Evolutionary conservation across 2,329 filamentous ascomycete species (phyloP).

Genomic region (Neurospora sp.): DNA sequence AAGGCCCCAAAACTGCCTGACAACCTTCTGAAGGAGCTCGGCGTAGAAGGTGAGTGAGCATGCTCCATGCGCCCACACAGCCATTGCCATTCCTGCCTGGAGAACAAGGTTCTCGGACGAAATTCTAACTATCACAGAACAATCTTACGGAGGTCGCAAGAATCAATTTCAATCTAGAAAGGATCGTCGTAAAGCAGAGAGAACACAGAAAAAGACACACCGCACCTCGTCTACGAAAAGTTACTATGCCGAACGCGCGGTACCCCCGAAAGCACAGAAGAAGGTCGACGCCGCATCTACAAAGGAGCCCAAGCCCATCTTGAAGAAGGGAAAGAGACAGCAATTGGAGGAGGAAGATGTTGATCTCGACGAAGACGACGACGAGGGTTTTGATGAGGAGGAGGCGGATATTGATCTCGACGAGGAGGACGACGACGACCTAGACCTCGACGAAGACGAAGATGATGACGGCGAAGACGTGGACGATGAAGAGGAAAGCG

Average conservation of each 20-base stretch:
- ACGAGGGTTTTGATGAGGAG: conserved; percentile 14
- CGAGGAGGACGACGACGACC: conserved; percentile 20
- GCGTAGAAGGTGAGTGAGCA: conserved; percentile 13
- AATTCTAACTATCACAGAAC: conserved; percentile 10
- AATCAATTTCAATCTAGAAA: conserved; percentile 36
- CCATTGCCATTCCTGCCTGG: neutral
- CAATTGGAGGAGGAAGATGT: conserved; percentile 4
- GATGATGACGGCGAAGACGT: conserved; percentile 17
- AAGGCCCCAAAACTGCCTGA: conserved; percentile 33
- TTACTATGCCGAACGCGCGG: conserved; percentile 4
- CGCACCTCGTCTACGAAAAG: conserved; percentile 17
- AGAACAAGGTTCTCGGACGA: conserved; percentile 29
- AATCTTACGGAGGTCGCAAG: neutral
- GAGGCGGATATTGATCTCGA: conserved; percentile 21
- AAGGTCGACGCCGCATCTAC: neutral
- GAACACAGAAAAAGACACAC: conserved; percentile 48
- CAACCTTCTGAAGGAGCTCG: conserved; percentile 34
- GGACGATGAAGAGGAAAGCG: conserved; percentile 16
- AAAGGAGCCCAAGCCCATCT: conserved; percentile 3
- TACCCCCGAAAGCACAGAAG: neutral
- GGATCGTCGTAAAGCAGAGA: conserved; percentile 57
- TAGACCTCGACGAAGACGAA: conserved; percentile 16
- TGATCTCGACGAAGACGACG: conserved; percentile 5
- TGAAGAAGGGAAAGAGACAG: conserved; percentile 7
- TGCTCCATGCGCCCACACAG: neutral